These are phyloP conservation scores for Phytophthora foliorum DNA, from an alignment of 352 stramenopile species.

Conservation along the genomic window DNA sequence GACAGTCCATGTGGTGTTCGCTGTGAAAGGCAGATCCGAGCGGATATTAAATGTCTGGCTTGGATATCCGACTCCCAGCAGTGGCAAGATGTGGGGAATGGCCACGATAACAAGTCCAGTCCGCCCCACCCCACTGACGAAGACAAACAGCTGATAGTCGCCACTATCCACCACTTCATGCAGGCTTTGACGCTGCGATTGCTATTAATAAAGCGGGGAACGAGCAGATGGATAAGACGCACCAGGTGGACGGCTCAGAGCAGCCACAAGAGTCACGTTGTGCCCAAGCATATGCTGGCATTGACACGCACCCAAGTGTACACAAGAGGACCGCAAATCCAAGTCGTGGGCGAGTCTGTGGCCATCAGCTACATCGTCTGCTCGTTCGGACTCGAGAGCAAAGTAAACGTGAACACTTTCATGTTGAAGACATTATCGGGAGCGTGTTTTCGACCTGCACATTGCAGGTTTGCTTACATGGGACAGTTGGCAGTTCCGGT, in stretches of 20 bases:
- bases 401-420: not conserved
- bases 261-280: slow-evolving; percentile 23
- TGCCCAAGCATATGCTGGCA: slow-evolving; percentile 20
- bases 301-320: slow-evolving; percentile 8
- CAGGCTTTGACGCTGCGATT: slow-evolving; percentile 13
- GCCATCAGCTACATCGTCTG: slow-evolving; percentile 1
- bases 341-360: not conserved
- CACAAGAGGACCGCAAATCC: slow-evolving; percentile 10
- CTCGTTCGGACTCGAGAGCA: slow-evolving; percentile 4
- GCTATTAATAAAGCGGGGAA: not conserved
- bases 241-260: slow-evolving; percentile 10
- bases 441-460: slow-evolving; percentile 7
- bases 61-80: not conserved
- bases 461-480: slow-evolving; percentile 24
- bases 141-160: slow-evolving; percentile 11
- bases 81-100: slow-evolving; percentile 1
- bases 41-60: slow-evolving; percentile 5
- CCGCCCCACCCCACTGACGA: slow-evolving; percentile 5
- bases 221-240: slow-evolving; percentile 19
- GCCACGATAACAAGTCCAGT: slow-evolving; percentile 2
- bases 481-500: slow-evolving; percentile 27
- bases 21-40: not conserved
- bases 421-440: slow-evolving; percentile 16
- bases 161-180: not conserved
- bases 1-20: slow-evolving; percentile 31